A percentile compares a stretch with the other conserved stretches of the same genome.
Evolutionary conservation across 495 filamentous ascomycete genomes (phyloP).

Genomic region (Penicillium pancosmium): DNA sequence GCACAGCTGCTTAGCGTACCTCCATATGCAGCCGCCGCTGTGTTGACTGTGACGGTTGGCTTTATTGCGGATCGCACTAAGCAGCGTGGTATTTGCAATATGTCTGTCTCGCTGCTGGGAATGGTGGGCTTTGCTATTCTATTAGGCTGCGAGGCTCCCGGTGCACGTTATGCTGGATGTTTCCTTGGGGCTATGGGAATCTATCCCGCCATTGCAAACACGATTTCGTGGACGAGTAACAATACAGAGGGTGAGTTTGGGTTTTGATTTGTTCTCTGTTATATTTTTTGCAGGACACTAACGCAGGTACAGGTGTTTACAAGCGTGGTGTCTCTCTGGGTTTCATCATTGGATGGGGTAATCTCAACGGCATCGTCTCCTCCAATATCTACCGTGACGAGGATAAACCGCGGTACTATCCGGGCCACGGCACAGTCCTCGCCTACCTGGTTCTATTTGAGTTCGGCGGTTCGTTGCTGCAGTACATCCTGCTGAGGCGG

Average conservation of each 20-base stretch:
- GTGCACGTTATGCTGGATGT: conserved; percentile 76
- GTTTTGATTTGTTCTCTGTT: no score
- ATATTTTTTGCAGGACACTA: neutral
- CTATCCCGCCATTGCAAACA: conserved; percentile 91
- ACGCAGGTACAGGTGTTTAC: conserved; percentile 61
- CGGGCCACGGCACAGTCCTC: conserved; percentile 62
- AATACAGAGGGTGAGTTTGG: conserved; percentile 69
- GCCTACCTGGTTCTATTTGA: conserved; percentile 63
- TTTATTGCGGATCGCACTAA: conserved; percentile 78
- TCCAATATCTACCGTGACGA: conserved; percentile 68
- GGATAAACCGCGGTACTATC: conserved; percentile 57
- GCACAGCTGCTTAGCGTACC: conserved; percentile 87
- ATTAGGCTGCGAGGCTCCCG: conserved; percentile 57
- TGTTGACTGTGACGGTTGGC: conserved; percentile 76
- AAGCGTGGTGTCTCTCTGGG: conserved; percentile 88
- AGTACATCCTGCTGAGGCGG: conserved; percentile 61
- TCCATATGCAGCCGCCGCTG: conserved; percentile 80
- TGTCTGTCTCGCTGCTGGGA: conserved; percentile 67
- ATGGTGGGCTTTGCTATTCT: conserved; percentile 82
- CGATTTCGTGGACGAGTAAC: conserved; percentile 86
- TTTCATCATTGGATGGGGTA: conserved; percentile 91
- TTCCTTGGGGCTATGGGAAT: conserved; percentile 90
- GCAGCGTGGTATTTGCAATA: conserved; percentile 82
- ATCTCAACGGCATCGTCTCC: conserved; percentile 83
- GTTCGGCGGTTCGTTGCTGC: conserved; percentile 62